These are phyloP conservation scores for Corymbia citriodora DNA, from an alignment of 441 rosid genomes.

Conservation along the genomic window DNA sequence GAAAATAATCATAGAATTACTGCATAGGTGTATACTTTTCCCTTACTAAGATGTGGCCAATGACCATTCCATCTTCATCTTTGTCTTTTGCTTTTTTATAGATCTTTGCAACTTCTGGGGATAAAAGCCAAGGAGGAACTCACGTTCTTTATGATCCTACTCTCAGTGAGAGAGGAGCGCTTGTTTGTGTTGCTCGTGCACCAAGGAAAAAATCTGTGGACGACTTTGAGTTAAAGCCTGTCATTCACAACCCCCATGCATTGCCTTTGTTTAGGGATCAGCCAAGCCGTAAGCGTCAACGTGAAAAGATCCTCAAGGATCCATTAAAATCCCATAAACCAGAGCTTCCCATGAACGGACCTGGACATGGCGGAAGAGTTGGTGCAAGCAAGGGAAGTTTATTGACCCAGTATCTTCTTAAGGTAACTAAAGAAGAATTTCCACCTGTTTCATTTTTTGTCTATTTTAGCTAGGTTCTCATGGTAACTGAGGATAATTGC, in stretches of 20 bases:
- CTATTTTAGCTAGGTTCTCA: background rate
- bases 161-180: constrained; percentile 89
- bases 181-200: constrained; percentile 92
- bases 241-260: constrained; percentile 96
- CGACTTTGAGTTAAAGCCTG: constrained; percentile 81
- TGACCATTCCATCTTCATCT: background rate
- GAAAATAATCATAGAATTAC: background rate
- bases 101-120: constrained; percentile 89
- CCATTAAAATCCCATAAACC: constrained; percentile 90
- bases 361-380: constrained; percentile 94
- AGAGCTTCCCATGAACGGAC: constrained; percentile 88
- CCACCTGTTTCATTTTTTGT: background rate
- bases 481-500: constrained; percentile 10
- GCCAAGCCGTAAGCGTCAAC: constrained; percentile 94
- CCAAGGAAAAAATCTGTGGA: constrained; percentile 94
- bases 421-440: constrained; percentile 33
- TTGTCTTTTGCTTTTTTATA: constrained; percentile 14
- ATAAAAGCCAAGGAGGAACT: constrained; percentile 86
- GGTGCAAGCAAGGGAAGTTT: constrained; percentile 88
- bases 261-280: constrained; percentile 93
- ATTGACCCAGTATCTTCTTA: constrained; percentile 91
- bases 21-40: background rate
- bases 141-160: constrained; percentile 85
- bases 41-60: background rate
- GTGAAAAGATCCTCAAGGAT: constrained; percentile 89